A percentile compares a stretch with the other conserved stretches of the same genome.
Evolutionary conservation across 805 yeast genomes (phyloP).

Genomic region (Torulaspora delbrueckii): DNA sequence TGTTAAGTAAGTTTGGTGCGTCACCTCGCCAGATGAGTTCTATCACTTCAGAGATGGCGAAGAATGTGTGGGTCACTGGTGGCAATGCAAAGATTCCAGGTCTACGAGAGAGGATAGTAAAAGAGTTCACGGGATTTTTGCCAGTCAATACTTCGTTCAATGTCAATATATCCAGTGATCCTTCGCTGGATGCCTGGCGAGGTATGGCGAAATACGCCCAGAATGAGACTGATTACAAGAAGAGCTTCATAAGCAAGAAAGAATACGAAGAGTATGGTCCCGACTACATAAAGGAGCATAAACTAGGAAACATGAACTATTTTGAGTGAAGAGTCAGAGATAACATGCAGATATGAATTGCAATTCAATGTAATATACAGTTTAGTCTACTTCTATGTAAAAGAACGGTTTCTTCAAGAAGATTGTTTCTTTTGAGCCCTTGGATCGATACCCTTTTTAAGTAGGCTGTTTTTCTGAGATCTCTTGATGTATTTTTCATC

Average conservation of each 20-base stretch:
- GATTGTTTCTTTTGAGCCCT: slow-evolving; percentile 30
- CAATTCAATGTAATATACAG: slow-evolving; percentile 9
- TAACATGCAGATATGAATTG: slow-evolving; percentile 1
- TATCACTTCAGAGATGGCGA: slow-evolving; percentile 28
- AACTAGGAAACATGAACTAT: slow-evolving; percentile 54
- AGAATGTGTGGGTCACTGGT: slow-evolving; percentile 79
- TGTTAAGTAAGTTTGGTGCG: slow-evolving; percentile 59
- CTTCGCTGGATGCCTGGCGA: slow-evolving; percentile 80
- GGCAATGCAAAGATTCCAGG: slow-evolving; percentile 68
- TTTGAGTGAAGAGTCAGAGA: slow-evolving; percentile 13
- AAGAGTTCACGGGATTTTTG: slow-evolving; percentile 64
- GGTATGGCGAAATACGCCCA: slow-evolving; percentile 84
- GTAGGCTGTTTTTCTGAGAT: slow-evolving; percentile 58
- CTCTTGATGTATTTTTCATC: slow-evolving; percentile 69
- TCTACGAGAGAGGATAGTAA: slow-evolving; percentile 58
- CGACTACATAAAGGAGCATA: slow-evolving; percentile 84
- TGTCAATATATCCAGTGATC: slow-evolving; percentile 62
- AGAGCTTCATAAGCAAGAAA: slow-evolving; percentile 52
- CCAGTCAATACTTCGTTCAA: slow-evolving; percentile 62
- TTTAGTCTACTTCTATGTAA: slow-evolving; percentile 4
- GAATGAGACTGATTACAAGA: slow-evolving; percentile 41
- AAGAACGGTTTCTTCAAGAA: not conserved
- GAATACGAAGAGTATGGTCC: slow-evolving; percentile 88
- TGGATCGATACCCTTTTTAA: slow-evolving; percentile 72
- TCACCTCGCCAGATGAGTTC: slow-evolving; percentile 41